phyloP scores from a whole-genome alignment of 345 rosid genomes.

The Trapa bicornis region DNA sequence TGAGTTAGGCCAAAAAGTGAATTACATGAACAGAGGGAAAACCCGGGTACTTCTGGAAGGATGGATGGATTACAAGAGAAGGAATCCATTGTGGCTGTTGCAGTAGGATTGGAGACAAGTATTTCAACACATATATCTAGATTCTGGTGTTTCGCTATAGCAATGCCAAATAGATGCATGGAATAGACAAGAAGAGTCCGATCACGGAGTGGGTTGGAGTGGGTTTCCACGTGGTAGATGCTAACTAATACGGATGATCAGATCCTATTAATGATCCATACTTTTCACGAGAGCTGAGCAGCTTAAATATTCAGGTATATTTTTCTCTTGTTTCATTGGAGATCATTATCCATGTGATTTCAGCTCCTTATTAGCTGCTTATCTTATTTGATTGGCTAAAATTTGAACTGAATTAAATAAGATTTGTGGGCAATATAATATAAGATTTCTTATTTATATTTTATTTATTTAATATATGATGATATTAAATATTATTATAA shows the following conservation, averaged over 20 bases:
- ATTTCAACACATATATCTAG: conserved; percentile 67
- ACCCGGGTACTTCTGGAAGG: conserved; percentile 40
- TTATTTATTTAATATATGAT: neutral
- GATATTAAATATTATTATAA: no score
- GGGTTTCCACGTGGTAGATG: conserved; percentile 46
- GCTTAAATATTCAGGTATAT: conserved; percentile 63
- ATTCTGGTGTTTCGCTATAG: conserved; percentile 68
- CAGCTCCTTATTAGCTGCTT: neutral
- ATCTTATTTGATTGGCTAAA: neutral
- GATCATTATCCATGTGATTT: neutral
- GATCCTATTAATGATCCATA: conserved; percentile 85
- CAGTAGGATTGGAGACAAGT: conserved; percentile 58
- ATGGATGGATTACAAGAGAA: conserved; percentile 64
- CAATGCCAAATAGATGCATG: conserved; percentile 87
- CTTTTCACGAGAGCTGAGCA: conserved; percentile 60
- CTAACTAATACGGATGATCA: conserved; percentile 44
- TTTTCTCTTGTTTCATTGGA: neutral
- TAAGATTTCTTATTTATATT: neutral
- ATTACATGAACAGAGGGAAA: conserved; percentile 49
- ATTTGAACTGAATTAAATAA: neutral
- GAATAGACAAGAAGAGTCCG: conserved; percentile 54
- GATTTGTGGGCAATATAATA: neutral
- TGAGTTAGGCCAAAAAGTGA: conserved; percentile 58
- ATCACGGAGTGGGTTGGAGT: conserved; percentile 25
- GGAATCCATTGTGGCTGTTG: conserved; percentile 95